These are phyloP conservation scores for Fraxinus angustifolia DNA, from an alignment of 305 asterid species.

Conservation along the genomic window DNA sequence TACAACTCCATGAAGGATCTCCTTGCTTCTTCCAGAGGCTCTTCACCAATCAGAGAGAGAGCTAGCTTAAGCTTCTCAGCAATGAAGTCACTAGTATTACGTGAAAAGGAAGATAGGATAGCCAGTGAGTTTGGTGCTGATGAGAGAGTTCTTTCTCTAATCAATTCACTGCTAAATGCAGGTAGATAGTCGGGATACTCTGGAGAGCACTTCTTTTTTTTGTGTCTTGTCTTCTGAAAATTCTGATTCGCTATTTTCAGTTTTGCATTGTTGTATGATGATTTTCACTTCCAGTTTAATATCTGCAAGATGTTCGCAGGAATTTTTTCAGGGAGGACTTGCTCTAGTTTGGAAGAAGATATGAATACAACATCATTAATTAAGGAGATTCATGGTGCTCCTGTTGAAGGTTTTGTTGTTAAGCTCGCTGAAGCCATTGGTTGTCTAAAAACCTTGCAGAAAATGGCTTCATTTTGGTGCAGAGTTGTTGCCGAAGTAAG, in stretches of 20 bases:
- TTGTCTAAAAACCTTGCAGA: constrained; percentile 74
- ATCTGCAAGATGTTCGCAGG: constrained; percentile 95
- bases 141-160: constrained; percentile 63
- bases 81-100: constrained; percentile 81
- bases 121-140: constrained; percentile 72
- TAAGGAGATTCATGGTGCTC: constrained; percentile 92
- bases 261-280: constrained; percentile 43
- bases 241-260: constrained; percentile 10
- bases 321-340: constrained; percentile 48
- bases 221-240: constrained; percentile 4
- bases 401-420: constrained; percentile 79
- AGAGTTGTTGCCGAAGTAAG: constrained; percentile 88
- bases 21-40: constrained; percentile 67
- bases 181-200: constrained; percentile 69
- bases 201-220: constrained; percentile 17
- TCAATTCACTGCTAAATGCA: constrained; percentile 70
- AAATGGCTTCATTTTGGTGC: constrained; percentile 87
- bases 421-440: constrained; percentile 92
- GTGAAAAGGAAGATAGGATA: constrained; percentile 85
- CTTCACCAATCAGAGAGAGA: constrained; percentile 94
- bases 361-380: constrained; percentile 53
- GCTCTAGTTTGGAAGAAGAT: constrained; percentile 44
- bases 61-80: constrained; percentile 88
- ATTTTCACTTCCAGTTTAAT: constrained; percentile 59
- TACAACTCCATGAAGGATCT: constrained; percentile 80